A percentile compares a stretch with the other conserved stretches of the same genome.
These are phyloP conservation scores for Fraxinus quadrangulata DNA, from an alignment of 257 asterid genomes.

Conservation along the genomic window DNA sequence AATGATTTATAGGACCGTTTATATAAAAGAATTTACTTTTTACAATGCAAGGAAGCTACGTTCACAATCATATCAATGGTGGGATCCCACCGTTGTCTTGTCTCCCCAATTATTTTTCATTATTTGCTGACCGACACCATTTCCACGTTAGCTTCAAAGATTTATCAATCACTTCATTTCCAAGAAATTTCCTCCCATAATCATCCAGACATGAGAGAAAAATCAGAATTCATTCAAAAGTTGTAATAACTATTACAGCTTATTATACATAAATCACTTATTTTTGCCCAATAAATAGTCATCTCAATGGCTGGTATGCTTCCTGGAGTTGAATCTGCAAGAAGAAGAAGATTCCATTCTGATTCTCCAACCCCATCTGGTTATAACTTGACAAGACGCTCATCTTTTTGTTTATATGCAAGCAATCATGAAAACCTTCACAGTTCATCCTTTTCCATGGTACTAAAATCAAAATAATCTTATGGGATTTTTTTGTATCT, in stretches of 20 bases:
- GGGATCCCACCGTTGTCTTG: slow-evolving; percentile 11
- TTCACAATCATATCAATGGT: slow-evolving; percentile 22
- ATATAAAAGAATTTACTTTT: no score
- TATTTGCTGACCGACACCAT: background rate
- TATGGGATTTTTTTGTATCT: background rate
- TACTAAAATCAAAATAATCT: background rate
- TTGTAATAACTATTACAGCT: background rate
- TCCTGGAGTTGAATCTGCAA: slow-evolving; percentile 53
- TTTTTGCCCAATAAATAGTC: background rate
- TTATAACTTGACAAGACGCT: slow-evolving; percentile 34
- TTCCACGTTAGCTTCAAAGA: slow-evolving; percentile 2
- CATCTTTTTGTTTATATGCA: slow-evolving; percentile 51
- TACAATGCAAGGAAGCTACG: no score
- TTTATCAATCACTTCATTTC: slow-evolving; percentile 18
- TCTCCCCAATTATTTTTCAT: slow-evolving; percentile 3
- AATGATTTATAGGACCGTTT: no score
- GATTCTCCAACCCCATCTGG: slow-evolving; percentile 32
- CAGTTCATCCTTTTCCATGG: slow-evolving; percentile 32
- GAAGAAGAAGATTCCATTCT: slow-evolving; percentile 43
- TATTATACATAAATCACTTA: background rate
- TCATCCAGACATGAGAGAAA: background rate
- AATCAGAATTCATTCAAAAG: background rate
- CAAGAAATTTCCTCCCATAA: slow-evolving; percentile 18
- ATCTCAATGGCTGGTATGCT: slow-evolving; percentile 45
- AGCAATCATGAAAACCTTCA: slow-evolving; percentile 39